Percentiles rank a stretch among this genome's conserved stretches.
Conservation (phyloP, 2,329 filamentous ascomycete genomes). For the Cryphonectria naterciae region DNA sequence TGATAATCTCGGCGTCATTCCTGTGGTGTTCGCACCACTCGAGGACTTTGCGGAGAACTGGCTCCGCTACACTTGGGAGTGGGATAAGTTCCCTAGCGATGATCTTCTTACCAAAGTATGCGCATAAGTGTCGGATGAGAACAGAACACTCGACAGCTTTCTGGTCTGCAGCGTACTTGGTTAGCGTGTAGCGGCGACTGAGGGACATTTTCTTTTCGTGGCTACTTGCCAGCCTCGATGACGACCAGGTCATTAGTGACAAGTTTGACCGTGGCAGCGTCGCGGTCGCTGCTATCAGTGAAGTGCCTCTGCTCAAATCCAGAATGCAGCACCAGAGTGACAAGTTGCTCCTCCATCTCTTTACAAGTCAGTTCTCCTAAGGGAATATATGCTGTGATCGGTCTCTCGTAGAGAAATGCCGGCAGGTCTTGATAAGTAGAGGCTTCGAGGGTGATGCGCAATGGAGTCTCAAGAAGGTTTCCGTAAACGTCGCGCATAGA, state of each 20-base stretch:
- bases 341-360: neutral
- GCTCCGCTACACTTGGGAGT: slow-evolving; percentile 33
- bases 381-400: neutral
- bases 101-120: slow-evolving; percentile 1
- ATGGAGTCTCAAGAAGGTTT: neutral
- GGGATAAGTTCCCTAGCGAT: neutral
- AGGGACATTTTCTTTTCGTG: neutral
- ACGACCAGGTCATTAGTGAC: neutral
- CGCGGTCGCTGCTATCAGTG: neutral
- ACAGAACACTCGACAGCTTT: neutral
- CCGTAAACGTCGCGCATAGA: neutral
- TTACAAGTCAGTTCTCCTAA: neutral
- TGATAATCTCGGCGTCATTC: slow-evolving; percentile 91
- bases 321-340: neutral
- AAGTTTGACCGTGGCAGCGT: neutral
- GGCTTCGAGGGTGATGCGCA: slow-evolving; percentile 3
- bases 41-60: slow-evolving; percentile 92
- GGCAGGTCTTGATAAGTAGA: neutral
- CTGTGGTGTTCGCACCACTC: slow-evolving; percentile 99
- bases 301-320: neutral
- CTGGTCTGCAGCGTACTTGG: neutral
- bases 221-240: neutral
- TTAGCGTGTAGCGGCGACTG: neutral
- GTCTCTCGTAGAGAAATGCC: neutral
- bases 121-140: neutral